These are phyloP conservation scores for Borovskyia barvae DNA, from an alignment of 208 protist species.

Conservation along the genomic window DNA sequence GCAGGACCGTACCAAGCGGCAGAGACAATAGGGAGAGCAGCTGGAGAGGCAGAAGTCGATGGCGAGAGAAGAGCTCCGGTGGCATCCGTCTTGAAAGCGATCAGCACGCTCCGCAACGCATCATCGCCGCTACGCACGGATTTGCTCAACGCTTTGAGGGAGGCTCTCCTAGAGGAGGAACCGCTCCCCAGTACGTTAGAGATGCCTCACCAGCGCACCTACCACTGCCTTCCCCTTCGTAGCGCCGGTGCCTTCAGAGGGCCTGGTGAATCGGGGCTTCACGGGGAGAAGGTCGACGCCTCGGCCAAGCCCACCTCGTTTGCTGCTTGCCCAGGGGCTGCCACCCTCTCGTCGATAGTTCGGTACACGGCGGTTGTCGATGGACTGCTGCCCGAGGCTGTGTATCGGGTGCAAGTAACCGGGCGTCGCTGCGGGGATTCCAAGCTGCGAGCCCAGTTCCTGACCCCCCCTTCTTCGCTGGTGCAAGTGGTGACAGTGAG, in stretches of 20 bases:
- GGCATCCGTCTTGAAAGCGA: too few relatives aligned
- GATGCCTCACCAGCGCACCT: constrained; percentile 11
- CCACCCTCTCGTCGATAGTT: too few relatives aligned
- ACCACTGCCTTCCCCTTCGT: not conserved
- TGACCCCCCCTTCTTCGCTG: constrained; percentile 8
- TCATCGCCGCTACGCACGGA: too few relatives aligned
- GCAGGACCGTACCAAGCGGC: constrained; percentile 3
- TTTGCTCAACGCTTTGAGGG: not conserved
- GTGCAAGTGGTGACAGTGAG: constrained; percentile 5
- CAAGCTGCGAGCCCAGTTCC: constrained; percentile 4
- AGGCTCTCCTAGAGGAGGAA: not conserved
- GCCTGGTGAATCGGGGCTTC: too few relatives aligned
- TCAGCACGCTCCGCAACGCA: too few relatives aligned
- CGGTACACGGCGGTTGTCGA: constrained; percentile 5
- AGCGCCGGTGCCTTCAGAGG: too few relatives aligned
- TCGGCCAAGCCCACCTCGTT: too few relatives aligned
- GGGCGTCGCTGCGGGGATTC: not conserved
- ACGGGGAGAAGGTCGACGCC: too few relatives aligned
- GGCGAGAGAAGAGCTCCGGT: too few relatives aligned
- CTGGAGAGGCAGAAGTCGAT: too few relatives aligned
- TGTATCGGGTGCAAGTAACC: constrained; percentile 18
- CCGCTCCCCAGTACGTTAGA: not conserved
- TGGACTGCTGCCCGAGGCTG: constrained; percentile 9
- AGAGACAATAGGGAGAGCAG: too few relatives aligned
- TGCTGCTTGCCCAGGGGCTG: too few relatives aligned